Conservation (phyloP, 371 early-diverging fungal species). For the Blastocladiella emersonii region DNA sequence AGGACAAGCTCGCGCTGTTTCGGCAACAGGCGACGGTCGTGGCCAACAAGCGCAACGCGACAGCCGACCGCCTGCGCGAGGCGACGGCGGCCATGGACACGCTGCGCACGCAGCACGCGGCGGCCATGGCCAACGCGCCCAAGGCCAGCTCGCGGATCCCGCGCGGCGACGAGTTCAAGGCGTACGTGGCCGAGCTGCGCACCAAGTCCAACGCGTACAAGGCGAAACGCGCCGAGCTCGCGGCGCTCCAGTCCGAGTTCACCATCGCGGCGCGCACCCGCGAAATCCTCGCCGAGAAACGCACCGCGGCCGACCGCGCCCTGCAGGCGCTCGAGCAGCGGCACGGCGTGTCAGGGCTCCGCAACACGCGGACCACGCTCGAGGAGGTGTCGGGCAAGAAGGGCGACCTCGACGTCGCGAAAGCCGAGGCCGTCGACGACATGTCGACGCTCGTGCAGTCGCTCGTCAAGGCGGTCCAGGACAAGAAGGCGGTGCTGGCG, state of each 20-base stretch:
- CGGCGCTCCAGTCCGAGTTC: conserved; percentile 25
- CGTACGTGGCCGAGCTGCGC: conserved; percentile 35
- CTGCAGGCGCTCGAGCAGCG: conserved; percentile 21
- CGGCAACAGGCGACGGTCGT: conserved; percentile 39
- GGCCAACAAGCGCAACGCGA: conserved; percentile 31
- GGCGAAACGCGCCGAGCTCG: conserved; percentile 28
- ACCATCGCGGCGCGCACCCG: conserved; percentile 33
- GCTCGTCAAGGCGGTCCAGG: conserved; percentile 24
- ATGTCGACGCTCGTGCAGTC: conserved; percentile 28
- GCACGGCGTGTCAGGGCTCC: conserved; percentile 27
- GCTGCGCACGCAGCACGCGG: neutral
- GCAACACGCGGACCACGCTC: conserved; percentile 23
- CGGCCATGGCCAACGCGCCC: conserved; percentile 10
- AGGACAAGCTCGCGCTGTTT: conserved; percentile 37
- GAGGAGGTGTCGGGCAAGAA: conserved; percentile 34
- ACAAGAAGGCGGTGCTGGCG: conserved; percentile 27
- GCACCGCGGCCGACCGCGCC: conserved; percentile 13
- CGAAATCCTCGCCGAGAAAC: conserved; percentile 16
- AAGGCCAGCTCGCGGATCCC: conserved; percentile 17
- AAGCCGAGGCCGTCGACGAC: conserved; percentile 31
- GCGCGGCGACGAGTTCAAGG: conserved; percentile 41
- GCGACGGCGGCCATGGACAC: neutral
- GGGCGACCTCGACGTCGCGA: conserved; percentile 29
- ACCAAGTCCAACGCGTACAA: conserved; percentile 36
- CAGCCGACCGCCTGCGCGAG: conserved; percentile 20